phyloP scores from a whole-genome alignment of 768 basidiomycete species.

The Rhizopogon roseolus region DNA sequence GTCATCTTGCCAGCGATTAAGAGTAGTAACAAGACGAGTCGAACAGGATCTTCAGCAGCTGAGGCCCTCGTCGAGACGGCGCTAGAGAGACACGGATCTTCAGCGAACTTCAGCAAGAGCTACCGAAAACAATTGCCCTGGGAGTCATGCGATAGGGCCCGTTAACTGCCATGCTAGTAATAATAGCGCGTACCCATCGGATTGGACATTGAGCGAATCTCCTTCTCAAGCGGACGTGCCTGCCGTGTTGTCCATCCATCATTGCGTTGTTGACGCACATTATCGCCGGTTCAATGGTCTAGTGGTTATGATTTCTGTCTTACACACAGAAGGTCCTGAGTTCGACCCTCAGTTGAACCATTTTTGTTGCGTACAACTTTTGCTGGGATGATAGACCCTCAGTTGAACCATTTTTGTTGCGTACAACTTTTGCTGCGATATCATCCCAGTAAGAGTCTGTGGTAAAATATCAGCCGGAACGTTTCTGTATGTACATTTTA shows the following conservation, averaged over 20 bases:
- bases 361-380: constrained; percentile 19
- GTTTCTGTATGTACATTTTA: no score
- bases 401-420: constrained; percentile 38
- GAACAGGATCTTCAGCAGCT: not conserved
- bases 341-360: constrained; percentile 43
- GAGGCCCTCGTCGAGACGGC: not conserved
- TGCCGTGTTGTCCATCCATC: not conserved
- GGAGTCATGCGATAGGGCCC: no score
- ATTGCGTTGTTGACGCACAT: fast-evolving
- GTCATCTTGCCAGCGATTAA: not conserved
- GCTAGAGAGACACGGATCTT: not conserved
- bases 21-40: not conserved
- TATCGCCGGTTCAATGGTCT: constrained; percentile 45
- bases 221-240: no score
- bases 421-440: no score
- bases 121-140: not conserved
- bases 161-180: no score
- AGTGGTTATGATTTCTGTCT: constrained; percentile 60
- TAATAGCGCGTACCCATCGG: no score
- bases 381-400: no score
- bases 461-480: no score
- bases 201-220: no score
- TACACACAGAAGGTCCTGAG: constrained; percentile 37
- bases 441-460: no score
- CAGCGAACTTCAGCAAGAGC: no score